These are phyloP conservation scores for Moricandia moricandioides DNA, from an alignment of 345 rosid genomes.

Conservation along the genomic window DNA sequence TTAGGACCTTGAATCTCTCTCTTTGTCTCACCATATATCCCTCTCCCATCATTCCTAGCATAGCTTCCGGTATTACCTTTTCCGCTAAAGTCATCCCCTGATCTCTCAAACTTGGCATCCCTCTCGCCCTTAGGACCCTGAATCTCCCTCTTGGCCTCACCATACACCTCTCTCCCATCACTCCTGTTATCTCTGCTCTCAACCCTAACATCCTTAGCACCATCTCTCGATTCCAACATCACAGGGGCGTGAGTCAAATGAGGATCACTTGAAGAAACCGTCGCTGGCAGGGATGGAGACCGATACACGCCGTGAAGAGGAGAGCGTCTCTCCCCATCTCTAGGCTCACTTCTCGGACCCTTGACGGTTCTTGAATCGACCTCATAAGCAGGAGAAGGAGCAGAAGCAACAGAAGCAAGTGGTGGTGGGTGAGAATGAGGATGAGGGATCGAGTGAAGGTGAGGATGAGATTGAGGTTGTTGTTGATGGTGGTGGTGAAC, in stretches of 20 bases:
- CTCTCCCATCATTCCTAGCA: constrained; percentile 55
- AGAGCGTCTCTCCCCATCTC: constrained; percentile 78
- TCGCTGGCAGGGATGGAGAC: constrained; percentile 47
- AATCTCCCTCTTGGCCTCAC: constrained; percentile 71
- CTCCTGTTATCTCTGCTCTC: constrained; percentile 60
- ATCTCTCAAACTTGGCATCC: constrained; percentile 62
- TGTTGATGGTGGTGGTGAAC: constrained; percentile 43
- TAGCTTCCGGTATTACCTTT: constrained; percentile 23
- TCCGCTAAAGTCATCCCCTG: constrained; percentile 50
- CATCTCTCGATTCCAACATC: constrained; percentile 51
- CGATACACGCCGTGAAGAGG: constrained; percentile 65
- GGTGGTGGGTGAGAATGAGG: constrained; percentile 31
- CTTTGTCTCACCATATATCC: constrained; percentile 48
- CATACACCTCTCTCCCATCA: constrained; percentile 56
- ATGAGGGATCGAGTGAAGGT: constrained; percentile 44
- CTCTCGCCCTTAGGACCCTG: constrained; percentile 63
- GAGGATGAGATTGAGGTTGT: constrained; percentile 38
- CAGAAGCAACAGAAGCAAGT: constrained; percentile 16
- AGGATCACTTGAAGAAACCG: constrained; percentile 47
- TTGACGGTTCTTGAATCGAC: constrained; percentile 62
- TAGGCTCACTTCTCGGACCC: constrained; percentile 65
- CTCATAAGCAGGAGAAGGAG: constrained; percentile 47
- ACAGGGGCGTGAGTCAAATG: constrained; percentile 39
- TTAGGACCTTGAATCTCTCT: constrained; percentile 43
- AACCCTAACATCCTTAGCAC: constrained; percentile 58